Evolutionary conservation across 108 stramenopile species (phyloP).

Genomic region (Discostella stelligeroides): DNA sequence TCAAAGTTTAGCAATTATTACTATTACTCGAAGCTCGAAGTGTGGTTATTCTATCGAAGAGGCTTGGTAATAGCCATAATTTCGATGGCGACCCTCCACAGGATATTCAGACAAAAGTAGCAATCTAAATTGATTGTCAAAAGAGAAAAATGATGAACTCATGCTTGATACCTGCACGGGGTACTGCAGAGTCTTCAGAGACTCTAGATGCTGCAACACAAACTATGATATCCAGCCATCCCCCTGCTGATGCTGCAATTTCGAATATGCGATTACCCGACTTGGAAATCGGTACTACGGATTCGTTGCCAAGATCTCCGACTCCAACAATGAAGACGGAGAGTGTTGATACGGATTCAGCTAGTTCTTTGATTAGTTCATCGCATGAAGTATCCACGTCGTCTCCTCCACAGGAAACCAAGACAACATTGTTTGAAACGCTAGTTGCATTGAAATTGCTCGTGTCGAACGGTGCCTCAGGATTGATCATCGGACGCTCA

Average conservation of each 20-base stretch:
- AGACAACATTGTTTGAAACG: not conserved
- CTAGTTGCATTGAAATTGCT: conserved; percentile 70
- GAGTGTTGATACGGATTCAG: conserved; percentile 20
- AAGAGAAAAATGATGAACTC: no score
- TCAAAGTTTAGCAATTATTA: no score
- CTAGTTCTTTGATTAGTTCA: conserved; percentile 16
- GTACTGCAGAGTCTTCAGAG: not conserved
- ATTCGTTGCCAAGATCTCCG: conserved; percentile 1
- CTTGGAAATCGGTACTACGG: conserved; percentile 5
- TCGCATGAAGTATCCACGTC: conserved; percentile 10
- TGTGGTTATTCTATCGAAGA: no score
- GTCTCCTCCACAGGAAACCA: conserved; percentile 19
- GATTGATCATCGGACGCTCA: conserved; percentile 80
- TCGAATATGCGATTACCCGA: not conserved
- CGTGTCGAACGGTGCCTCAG: conserved; percentile 81
- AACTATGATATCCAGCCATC: not conserved
- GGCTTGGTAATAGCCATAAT: no score
- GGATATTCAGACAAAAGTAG: no score
- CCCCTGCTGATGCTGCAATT: not conserved
- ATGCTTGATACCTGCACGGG: no score
- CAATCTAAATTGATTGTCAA: no score
- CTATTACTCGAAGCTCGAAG: no score
- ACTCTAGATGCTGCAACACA: not conserved
- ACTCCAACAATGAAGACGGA: conserved; percentile 25
- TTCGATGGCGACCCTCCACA: no score